These are phyloP conservation scores for Schizonepeta tenuifolia DNA, from an alignment of 257 asterid genomes.

Conservation along the genomic window DNA sequence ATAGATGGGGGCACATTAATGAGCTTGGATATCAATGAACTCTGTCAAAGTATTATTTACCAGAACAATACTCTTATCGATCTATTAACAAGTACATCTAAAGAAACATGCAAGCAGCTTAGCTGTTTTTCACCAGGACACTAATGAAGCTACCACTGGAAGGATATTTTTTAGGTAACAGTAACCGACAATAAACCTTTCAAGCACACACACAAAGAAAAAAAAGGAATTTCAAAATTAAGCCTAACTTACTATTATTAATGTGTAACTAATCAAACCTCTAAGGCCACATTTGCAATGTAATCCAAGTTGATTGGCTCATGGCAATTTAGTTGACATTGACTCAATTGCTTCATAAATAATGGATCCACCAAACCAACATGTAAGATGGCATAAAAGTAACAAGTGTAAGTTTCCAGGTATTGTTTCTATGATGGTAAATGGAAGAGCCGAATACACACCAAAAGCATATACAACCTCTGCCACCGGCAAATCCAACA, in stretches of 20 bases:
- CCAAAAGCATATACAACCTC: conserved; percentile 21
- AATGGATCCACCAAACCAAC: background rate
- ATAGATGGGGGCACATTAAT: no score
- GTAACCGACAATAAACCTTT: background rate
- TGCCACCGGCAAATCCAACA: background rate
- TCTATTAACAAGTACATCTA: background rate
- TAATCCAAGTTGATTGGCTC: conserved; percentile 13
- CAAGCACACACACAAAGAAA: background rate
- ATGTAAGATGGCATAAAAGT: background rate
- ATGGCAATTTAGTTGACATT: background rate
- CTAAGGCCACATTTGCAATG: conserved; percentile 16
- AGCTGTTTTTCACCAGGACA: background rate
- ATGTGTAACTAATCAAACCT: conserved; percentile 28
- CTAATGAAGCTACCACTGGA: background rate
- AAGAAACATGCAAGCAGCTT: background rate
- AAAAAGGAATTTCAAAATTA: conserved; percentile 16
- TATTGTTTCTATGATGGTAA: background rate
- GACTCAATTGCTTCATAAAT: conserved; percentile 1
- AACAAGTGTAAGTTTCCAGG: background rate
- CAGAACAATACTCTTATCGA: background rate
- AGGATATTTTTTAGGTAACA: background rate
- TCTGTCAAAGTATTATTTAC: background rate
- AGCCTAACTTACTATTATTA: background rate
- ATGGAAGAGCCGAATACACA: conserved; percentile 2
- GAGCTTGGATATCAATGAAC: background rate